phyloP scores from a whole-genome alignment of 441 rosid species.

The Pelargonium cotyledonis region DNA sequence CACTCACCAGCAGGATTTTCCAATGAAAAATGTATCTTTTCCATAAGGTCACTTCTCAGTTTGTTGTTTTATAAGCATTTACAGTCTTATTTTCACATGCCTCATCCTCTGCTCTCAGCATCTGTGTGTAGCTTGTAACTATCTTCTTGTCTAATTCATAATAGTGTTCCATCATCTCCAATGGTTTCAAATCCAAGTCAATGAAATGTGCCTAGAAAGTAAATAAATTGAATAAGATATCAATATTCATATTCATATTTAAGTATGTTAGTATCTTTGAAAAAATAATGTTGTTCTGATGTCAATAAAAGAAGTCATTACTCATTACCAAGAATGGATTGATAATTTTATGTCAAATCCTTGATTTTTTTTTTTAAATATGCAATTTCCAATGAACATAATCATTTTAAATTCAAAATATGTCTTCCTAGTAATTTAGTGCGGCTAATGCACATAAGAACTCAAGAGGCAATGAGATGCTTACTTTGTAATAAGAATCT shows the following conservation, averaged over 20 bases:
- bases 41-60: too few species aligned
- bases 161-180: conserved; percentile 68
- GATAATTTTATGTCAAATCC: too few species aligned
- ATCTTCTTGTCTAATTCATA: conserved; percentile 65
- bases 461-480: conserved; percentile 10
- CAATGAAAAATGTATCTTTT: conserved; percentile 12
- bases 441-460: not conserved
- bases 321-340: not conserved
- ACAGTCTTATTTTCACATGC: conserved; percentile 14
- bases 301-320: not conserved
- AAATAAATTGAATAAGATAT: not conserved
- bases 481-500: conserved; percentile 72
- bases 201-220: conserved; percentile 55
- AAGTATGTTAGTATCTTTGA: too few species aligned
- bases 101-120: conserved; percentile 23
- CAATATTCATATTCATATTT: not conserved
- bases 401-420: too few species aligned
- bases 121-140: conserved; percentile 38
- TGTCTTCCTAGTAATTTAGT: too few species aligned
- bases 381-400: too few species aligned
- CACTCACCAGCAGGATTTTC: conserved; percentile 28
- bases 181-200: conserved; percentile 78
- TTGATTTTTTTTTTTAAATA: too few species aligned
- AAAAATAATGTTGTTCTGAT: too few species aligned
- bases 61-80: too few species aligned